Conservation (phyloP, 495 filamentous ascomycete species). For the Lasiosphaeria miniovina region DNA sequence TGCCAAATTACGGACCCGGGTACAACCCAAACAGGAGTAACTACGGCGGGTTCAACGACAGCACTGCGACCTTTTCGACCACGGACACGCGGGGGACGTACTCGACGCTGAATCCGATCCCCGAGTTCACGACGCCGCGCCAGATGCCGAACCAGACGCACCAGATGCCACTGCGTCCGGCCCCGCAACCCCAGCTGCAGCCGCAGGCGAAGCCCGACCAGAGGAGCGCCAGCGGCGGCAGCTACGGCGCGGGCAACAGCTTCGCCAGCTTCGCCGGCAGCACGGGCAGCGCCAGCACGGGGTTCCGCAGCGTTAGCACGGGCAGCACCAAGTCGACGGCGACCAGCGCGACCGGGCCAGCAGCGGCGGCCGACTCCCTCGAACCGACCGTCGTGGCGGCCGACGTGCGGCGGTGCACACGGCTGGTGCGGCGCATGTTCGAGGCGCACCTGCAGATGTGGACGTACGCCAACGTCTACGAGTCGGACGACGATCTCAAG, state of each 20-base stretch:
- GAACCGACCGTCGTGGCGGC: constrained; percentile 10
- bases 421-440: constrained; percentile 14
- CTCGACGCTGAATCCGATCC: neutral
- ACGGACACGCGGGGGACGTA: neutral
- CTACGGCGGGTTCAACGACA: neutral
- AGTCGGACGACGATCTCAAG: constrained; percentile 1
- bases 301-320: neutral
- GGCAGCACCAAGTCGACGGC: neutral
- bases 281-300: neutral
- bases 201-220: neutral
- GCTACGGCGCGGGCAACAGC: constrained; percentile 4
- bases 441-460: constrained; percentile 17
- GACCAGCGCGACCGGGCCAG: neutral
- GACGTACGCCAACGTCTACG: constrained; percentile 11
- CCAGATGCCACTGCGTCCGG: neutral
- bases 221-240: constrained; percentile 1
- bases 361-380: neutral
- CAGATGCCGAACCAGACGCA: constrained; percentile 1
- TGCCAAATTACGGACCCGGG: neutral
- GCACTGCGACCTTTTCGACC: constrained; percentile 4
- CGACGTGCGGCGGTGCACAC: constrained; percentile 20
- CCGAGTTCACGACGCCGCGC: constrained; percentile 1
- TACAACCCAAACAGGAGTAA: neutral
- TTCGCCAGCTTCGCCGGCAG: neutral
- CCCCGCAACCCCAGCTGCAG: neutral